phyloP scores from a whole-genome alignment of 2,329 filamentous ascomycete genomes.

The Stagonosporopsis cucurbitacearum region DNA sequence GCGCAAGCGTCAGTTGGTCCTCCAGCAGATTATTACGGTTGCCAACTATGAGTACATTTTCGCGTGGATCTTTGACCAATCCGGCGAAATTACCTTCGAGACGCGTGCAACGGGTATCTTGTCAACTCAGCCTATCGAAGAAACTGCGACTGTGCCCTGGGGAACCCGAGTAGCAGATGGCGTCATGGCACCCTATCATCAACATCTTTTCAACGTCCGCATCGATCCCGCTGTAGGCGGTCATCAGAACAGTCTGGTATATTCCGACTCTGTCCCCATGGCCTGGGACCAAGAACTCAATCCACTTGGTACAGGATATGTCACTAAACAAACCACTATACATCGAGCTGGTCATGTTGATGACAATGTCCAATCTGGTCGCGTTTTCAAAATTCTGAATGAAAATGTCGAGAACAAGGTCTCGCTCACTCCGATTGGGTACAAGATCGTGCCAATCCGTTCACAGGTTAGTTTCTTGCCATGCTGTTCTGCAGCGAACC shows the following conservation, averaged over 20 bases:
- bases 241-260: constrained; percentile 60
- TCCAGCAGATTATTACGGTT: constrained; percentile 72
- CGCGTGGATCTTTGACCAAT: constrained; percentile 68
- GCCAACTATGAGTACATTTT: constrained; percentile 76
- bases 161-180: constrained; percentile 65
- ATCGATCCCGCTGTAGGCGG: constrained; percentile 70
- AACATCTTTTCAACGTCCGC: constrained; percentile 66
- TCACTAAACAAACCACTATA: constrained; percentile 59
- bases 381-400: too few species aligned
- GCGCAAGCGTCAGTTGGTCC: constrained; percentile 66
- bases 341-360: constrained; percentile 58
- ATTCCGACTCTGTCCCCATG: constrained; percentile 61
- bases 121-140: constrained; percentile 66
- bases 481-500: too few species aligned
- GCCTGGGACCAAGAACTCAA: constrained; percentile 62
- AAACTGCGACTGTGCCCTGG: too few species aligned
- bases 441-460: too few species aligned
- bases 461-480: too few species aligned
- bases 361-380: too few species aligned
- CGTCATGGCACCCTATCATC: constrained; percentile 71
- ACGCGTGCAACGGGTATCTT: constrained; percentile 71
- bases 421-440: too few species aligned
- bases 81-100: constrained; percentile 67
- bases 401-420: too few species aligned
- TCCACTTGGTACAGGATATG: constrained; percentile 67